Evolutionary conservation across 1,284 basidiomycete genomes (phyloP), one percentile per base, ranked within the genome.

Genomic region (Pseudomicrostroma phylloplanum): DNA sequence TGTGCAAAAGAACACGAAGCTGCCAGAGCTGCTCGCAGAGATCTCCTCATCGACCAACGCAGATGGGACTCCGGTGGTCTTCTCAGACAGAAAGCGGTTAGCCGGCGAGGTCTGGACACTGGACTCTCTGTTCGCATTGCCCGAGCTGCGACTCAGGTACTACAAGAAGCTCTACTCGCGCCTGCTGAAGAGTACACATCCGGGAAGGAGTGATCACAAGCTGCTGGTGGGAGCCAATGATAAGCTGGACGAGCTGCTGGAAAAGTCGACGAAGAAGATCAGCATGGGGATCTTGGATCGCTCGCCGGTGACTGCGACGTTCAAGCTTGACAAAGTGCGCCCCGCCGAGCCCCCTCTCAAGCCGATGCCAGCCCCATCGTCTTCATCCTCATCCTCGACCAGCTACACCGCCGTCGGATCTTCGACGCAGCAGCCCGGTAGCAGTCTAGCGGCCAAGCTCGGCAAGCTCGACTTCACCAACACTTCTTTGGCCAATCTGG

Each of bases 111-210:
- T 64, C 9, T 97, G 93, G 92, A 89, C 91, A 0, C 82, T 97
- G 7, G 92, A 96, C 73, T 82, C 85, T 12, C 83, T 97, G 23
- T 97, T 97, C 81, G 81, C 89, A 6, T 84, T 96, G 6, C 94
- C 94, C 0, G 89, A 88, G 73, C 83, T 83, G 15, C 86, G 94
- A 30, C 82, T 98, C 62, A 87, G 87, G 70, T 97, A 97, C 80
- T 98, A 96, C 83, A 89, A 87, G 78, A 93, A 90, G 79, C 84
- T 98, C 0, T 98, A 98, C 76, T 84, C 86, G 54, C 86, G 89
- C 51, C 82, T 98, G 41, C 82, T 97, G 62, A 92, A 90, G 81
- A 91, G 88, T 76, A 94, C 92, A 0, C 86, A 87, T 46, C 88
- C 90, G 7, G 93, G 93, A 13, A 84, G 89, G 71, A 91, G 88